Evolutionary conservation across 768 basidiomycete genomes (phyloP).

Genomic region (Astraeus odoratus): DNA sequence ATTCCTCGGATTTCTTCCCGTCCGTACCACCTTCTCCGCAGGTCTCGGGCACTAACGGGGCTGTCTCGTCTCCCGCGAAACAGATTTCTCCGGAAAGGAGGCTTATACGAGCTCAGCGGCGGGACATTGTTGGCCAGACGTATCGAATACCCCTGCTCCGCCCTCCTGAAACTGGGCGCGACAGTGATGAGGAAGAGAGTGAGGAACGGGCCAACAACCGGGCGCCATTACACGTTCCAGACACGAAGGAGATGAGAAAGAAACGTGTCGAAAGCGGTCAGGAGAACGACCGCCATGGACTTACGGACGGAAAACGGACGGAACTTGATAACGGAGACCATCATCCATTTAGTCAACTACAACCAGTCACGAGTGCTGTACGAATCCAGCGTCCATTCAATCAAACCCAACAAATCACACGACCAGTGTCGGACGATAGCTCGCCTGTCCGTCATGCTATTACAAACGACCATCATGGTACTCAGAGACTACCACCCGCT

Average conservation of each 20-base stretch:
- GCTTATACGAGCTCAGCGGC: constrained; percentile 13
- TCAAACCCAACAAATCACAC: not conserved
- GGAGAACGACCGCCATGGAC: not conserved
- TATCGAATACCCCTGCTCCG: constrained; percentile 10
- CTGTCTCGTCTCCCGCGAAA: not conserved
- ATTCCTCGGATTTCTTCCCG: constrained; percentile 11
- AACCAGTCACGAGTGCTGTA: not conserved
- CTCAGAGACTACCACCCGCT: too few species aligned
- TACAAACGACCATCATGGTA: not conserved
- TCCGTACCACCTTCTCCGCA: constrained; percentile 13
- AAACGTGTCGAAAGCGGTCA: not conserved
- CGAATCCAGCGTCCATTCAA: constrained; percentile 10
- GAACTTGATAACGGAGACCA: not conserved
- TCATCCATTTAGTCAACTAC: constrained; percentile 15
- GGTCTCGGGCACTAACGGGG: not conserved
- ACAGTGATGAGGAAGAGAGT: not conserved
- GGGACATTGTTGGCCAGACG: constrained; percentile 14
- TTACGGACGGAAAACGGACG: not conserved
- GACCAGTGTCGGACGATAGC: not conserved
- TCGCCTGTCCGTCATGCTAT: not conserved
- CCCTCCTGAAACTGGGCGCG: not conserved
- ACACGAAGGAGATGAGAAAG: not conserved
- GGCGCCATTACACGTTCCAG: constrained; percentile 14
- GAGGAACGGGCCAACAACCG: not conserved
- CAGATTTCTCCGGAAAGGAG: not conserved